phyloP scores from a whole-genome alignment of 2,329 filamentous ascomycete species.

The Sporothrix sp. region DNA sequence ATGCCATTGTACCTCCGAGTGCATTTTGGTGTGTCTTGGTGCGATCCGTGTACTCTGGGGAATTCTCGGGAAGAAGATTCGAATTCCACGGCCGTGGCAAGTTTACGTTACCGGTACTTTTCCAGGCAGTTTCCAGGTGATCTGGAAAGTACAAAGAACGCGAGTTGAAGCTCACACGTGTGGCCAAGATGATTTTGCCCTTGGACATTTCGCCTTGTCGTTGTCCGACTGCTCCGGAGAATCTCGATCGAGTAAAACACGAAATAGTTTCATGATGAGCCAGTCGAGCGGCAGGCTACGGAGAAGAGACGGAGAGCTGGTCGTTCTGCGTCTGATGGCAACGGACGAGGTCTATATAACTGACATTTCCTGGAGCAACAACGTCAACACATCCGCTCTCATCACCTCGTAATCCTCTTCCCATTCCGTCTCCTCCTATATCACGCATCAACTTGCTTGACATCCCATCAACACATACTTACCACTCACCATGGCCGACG shows the following conservation, averaged over 20 bases:
- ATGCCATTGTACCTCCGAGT: background rate
- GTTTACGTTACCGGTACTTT: no score
- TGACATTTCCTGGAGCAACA: background rate
- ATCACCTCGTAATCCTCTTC: no score
- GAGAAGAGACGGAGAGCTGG: background rate
- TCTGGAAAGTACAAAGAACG: background rate
- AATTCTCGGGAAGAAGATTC: no score
- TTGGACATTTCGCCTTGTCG: background rate
- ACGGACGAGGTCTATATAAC: background rate
- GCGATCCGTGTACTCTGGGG: no score
- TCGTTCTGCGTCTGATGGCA: background rate
- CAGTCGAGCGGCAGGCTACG: background rate
- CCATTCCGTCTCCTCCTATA: no score
- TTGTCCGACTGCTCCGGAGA: background rate
- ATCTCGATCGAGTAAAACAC: background rate
- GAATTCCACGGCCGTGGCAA: no score
- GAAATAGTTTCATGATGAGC: background rate
- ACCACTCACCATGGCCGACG: constrained; percentile 30
- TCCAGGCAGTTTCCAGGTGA: background rate
- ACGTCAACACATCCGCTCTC: background rate
- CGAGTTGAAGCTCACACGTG: background rate
- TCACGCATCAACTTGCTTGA: background rate
- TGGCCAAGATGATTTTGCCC: no score
- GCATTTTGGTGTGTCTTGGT: background rate
- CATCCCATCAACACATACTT: background rate